Evolutionary conservation across 2,329 filamentous ascomycete species (phyloP).

Genomic region (Sclerotinia sclerotiorum): DNA sequence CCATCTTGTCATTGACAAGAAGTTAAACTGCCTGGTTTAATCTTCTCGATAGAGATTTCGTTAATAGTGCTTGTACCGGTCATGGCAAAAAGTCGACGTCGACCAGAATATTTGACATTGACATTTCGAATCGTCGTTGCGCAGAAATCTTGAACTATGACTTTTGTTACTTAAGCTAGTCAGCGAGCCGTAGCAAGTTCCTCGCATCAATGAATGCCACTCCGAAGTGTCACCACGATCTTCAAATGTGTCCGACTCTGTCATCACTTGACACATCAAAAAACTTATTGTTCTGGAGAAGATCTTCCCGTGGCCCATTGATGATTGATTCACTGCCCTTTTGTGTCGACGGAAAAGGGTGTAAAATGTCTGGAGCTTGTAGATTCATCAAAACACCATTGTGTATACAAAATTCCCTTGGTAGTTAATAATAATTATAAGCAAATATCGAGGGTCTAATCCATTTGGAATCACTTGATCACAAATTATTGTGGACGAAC

Average conservation of each 20-base stretch:
- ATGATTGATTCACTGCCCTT: background rate
- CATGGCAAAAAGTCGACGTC: background rate
- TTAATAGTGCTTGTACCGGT: background rate
- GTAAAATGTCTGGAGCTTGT: background rate
- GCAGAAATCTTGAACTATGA: background rate
- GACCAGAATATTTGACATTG: background rate
- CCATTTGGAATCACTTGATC: background rate
- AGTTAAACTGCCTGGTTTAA: background rate
- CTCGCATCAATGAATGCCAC: background rate
- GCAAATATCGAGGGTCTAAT: background rate
- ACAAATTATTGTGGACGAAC: background rate
- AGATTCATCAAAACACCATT: background rate
- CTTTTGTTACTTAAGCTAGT: background rate
- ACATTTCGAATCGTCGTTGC: background rate
- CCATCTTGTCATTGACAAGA: background rate
- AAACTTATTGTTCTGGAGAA: background rate
- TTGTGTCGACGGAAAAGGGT: background rate
- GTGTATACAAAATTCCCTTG: background rate
- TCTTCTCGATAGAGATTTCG: background rate
- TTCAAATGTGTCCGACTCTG: too few relatives aligned
- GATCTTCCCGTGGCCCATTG: background rate
- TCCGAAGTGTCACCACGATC: background rate
- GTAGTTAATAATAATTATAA: background rate
- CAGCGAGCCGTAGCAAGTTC: background rate
- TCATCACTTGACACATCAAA: background rate